Evolutionary conservation across 73 alveolate species (phyloP).

Genomic region (Tetrahymena thermophila): DNA sequence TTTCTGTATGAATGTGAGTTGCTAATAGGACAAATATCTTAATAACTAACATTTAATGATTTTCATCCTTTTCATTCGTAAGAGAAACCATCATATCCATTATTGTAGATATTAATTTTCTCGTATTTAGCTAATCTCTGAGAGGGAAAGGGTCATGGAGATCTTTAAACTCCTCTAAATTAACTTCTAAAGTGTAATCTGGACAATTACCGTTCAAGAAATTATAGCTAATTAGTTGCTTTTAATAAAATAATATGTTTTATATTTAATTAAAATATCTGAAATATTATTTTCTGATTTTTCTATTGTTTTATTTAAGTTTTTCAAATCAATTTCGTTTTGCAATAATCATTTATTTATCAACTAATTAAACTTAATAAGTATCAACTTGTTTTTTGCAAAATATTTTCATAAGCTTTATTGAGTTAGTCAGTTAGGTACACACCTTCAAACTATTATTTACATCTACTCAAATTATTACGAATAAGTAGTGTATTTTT

Average conservation of each 20-base stretch:
- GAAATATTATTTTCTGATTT: not conserved
- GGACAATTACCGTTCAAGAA: not conserved
- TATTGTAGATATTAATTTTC: constrained; percentile 63
- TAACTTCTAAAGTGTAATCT: not conserved
- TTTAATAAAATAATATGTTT: not conserved
- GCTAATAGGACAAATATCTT: constrained; percentile 56
- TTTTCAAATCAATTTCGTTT: too few species aligned
- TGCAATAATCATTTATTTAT: too few species aligned
- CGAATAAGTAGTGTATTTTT: too few species aligned
- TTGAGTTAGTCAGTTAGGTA: too few species aligned
- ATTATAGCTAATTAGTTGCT: not conserved
- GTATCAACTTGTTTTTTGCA: too few species aligned
- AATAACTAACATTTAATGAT: constrained; percentile 57
- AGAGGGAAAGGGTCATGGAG: constrained; percentile 16
- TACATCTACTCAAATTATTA: too few species aligned
- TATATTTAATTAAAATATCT: too few species aligned
- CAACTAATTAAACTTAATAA: too few species aligned
- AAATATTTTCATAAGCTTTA: too few species aligned
- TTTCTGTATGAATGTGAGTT: constrained; percentile 46
- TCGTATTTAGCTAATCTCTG: constrained; percentile 42
- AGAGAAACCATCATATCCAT: constrained; percentile 55
- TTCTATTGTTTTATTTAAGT: too few species aligned
- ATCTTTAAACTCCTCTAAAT: not conserved
- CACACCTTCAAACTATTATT: too few species aligned
- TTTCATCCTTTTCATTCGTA: constrained; percentile 59